A percentile compares a stretch with the other conserved stretches of the same genome.
Evolutionary conservation across 371 early-diverging fungal genomes (phyloP).

Genomic region (Lichtheimia ramosa): DNA sequence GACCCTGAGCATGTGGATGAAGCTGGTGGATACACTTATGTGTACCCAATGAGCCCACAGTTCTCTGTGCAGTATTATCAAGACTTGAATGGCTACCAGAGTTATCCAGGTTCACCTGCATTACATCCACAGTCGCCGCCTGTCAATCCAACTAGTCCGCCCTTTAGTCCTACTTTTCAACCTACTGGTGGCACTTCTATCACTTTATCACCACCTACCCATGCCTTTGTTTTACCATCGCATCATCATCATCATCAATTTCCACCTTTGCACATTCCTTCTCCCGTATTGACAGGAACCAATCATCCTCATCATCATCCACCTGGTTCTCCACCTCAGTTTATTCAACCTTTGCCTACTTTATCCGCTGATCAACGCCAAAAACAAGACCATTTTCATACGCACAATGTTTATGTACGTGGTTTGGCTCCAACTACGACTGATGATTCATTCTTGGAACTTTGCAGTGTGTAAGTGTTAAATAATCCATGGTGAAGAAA

Average conservation of each 20-base stretch:
- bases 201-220: conserved; percentile 39
- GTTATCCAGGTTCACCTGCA: conserved; percentile 49
- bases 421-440: conserved; percentile 73
- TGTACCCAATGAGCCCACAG: conserved; percentile 51
- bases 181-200: conserved; percentile 29
- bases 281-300: conserved; percentile 44
- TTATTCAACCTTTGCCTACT: conserved; percentile 20
- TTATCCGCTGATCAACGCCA: conserved; percentile 24
- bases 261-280: conserved; percentile 48
- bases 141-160: conserved; percentile 44
- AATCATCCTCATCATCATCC: conserved; percentile 15
- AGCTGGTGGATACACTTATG: conserved; percentile 22
- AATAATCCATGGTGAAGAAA: too few species aligned
- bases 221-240: conserved; percentile 40
- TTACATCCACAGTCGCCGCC: conserved; percentile 48
- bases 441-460: conserved; percentile 68
- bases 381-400: conserved; percentile 27
- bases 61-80: conserved; percentile 47
- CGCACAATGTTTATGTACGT: conserved; percentile 82
- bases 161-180: conserved; percentile 41
- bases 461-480: conserved; percentile 55
- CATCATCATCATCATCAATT: conserved; percentile 32
- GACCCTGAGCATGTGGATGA: conserved; percentile 23
- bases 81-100: conserved; percentile 40
- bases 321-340: conserved; percentile 37